phyloP scores from a whole-genome alignment of 768 basidiomycete species.

The Cystobasidium tubakii region DNA sequence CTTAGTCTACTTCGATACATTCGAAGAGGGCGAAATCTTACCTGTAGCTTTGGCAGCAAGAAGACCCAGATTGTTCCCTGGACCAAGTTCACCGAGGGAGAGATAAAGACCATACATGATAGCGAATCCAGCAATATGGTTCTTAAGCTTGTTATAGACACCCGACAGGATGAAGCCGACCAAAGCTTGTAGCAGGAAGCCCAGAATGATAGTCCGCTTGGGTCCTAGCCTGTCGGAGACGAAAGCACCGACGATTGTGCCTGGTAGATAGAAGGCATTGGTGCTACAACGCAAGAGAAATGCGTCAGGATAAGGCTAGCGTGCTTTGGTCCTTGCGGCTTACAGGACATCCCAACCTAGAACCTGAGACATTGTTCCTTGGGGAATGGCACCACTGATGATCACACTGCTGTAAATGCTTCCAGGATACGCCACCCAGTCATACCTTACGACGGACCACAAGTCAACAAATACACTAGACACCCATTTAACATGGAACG shows the following conservation, averaged over 20 bases:
- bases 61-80: constrained; percentile 79
- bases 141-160: constrained; percentile 60
- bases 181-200: constrained; percentile 32
- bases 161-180: constrained; percentile 82
- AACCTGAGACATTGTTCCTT: constrained; percentile 34
- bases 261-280: constrained; percentile 65
- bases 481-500: constrained; percentile 51
- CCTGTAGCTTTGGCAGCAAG: constrained; percentile 68
- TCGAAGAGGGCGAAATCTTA: not conserved
- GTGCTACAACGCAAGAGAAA: constrained; percentile 1
- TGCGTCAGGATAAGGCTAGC: not conserved
- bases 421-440: constrained; percentile 40
- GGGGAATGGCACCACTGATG: constrained; percentile 40
- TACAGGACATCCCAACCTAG: constrained; percentile 57
- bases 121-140: constrained; percentile 61
- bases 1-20: not conserved
- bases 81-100: constrained; percentile 79
- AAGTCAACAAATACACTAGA: constrained; percentile 53
- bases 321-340: constrained; percentile 4
- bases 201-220: constrained; percentile 39
- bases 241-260: constrained; percentile 51
- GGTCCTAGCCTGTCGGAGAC: constrained; percentile 46
- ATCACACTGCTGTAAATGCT: constrained; percentile 40
- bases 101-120: constrained; percentile 87
- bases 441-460: not conserved